Evolutionary conservation across 108 stramenopile species (phyloP), one percentile per base, ranked within the genome.

Genomic region (Hondaea fermentalgiana): DNA sequence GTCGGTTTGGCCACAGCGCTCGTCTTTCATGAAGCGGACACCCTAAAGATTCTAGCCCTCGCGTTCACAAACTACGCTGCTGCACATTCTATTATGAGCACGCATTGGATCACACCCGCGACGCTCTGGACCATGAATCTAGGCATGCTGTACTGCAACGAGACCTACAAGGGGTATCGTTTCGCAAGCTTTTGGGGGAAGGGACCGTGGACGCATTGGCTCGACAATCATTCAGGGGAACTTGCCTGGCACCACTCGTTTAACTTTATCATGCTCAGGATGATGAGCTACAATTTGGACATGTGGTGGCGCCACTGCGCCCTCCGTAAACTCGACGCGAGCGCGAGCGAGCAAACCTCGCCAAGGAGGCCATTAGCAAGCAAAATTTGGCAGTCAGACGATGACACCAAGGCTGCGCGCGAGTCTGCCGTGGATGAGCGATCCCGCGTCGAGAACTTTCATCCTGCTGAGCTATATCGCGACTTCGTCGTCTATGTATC

Each of bases 211-310:
- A 5, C 23, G 49, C 45, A 53, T 23, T 83, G 72, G 90, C 45
- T 90, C 35, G 92, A 91, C 51, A 28, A 6, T 44, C 88, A 45
- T 72, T 35, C 17, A 3, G 92, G 92, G 29, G 87, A 88, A 44
- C 76, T 91, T 49, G 87, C 90, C 25, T 92, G 92, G 92, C 90
- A 90, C 49, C 72, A 91, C 45, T 87, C 92, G 43, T 90, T 92
- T 16, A 91, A 91, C 55, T 90, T 92, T 16, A 60, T 88, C 6
- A 47, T 92, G 72, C 91, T 92, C 14, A 90, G 92, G 44, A 29
- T 92, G 90, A 72, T 92, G 87, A 92, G 91, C 90, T 92, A 90
- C 87, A 92, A 89, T 44, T 44, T 91, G 19, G 92, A 92, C 90
- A 42, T 92, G 64, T 91, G 91, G 90, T 92, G 92, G 92, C 72